Percentiles rank a stretch among this genome's conserved stretches.
These are phyloP conservation scores for Phytophthora gonapodyides DNA, from an alignment of 352 stramenopile genomes.

Conservation along the genomic window DNA sequence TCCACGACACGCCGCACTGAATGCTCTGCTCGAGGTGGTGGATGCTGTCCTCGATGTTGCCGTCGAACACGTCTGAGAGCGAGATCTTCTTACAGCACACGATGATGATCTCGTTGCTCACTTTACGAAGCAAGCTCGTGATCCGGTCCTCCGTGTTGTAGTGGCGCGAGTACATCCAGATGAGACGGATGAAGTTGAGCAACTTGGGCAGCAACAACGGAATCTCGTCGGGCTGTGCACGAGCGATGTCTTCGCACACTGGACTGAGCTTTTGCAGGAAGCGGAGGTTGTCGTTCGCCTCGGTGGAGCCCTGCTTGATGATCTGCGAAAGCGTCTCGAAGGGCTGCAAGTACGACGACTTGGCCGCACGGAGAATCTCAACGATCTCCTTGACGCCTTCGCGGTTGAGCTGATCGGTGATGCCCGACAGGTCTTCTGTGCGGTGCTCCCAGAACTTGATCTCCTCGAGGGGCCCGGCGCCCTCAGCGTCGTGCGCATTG, in stretches of 20 bases:
- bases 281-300: slow-evolving; percentile 95
- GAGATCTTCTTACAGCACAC: slow-evolving; percentile 91
- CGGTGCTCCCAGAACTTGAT: slow-evolving; percentile 96
- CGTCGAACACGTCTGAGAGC: slow-evolving; percentile 92
- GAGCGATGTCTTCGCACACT: slow-evolving; percentile 89
- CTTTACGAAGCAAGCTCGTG: slow-evolving; percentile 92
- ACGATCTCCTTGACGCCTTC: slow-evolving; percentile 92
- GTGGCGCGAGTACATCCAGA: slow-evolving; percentile 92
- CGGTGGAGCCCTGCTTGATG: slow-evolving; percentile 91
- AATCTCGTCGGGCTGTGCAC: slow-evolving; percentile 88
- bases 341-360: slow-evolving; percentile 93
- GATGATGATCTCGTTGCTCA: slow-evolving; percentile 95
- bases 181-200: slow-evolving; percentile 94
- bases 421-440: slow-evolving; percentile 92
- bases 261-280: slow-evolving; percentile 93
- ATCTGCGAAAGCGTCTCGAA: slow-evolving; percentile 93
- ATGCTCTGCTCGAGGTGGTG: slow-evolving; percentile 92
- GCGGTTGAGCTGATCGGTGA: slow-evolving; percentile 93
- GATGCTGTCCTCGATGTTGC: slow-evolving; percentile 91
- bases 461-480: slow-evolving; percentile 92
- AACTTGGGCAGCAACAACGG: slow-evolving; percentile 91
- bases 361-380: slow-evolving; percentile 84
- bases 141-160: slow-evolving; percentile 96
- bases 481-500: slow-evolving; percentile 91
- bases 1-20: slow-evolving; percentile 93